phyloP scores from a whole-genome alignment of 768 basidiomycete species.

The Xerocomellus intermedius region DNA sequence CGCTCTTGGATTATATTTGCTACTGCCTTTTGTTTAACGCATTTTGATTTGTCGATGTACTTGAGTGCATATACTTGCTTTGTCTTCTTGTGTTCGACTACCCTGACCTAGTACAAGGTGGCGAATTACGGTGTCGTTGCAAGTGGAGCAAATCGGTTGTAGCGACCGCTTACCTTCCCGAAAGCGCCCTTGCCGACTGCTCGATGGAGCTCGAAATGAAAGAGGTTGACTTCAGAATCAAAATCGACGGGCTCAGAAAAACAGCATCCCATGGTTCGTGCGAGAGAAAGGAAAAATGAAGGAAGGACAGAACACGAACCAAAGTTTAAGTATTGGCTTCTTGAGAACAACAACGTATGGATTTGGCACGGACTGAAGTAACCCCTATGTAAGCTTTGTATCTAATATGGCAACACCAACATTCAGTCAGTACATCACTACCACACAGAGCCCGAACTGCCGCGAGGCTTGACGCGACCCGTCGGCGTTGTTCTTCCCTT shows the following conservation, averaged over 20 bases:
- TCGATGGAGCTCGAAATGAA: slow-evolving; percentile 94
- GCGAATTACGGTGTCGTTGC: not conserved
- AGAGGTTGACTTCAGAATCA: slow-evolving; percentile 81
- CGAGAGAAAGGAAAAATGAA: slow-evolving; percentile 34
- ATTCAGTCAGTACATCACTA: no score
- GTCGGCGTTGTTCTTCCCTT: slow-evolving; percentile 1
- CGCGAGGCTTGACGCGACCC: not conserved
- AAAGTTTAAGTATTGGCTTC: slow-evolving; percentile 24
- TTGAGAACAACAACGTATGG: slow-evolving; percentile 35
- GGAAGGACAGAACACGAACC: slow-evolving; percentile 22
- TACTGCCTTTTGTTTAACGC: slow-evolving; percentile 87
- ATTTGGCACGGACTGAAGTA: slow-evolving; percentile 22
- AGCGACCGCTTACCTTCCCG: slow-evolving; percentile 70
- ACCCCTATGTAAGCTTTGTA: slow-evolving; percentile 21
- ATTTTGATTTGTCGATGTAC: slow-evolving; percentile 95
- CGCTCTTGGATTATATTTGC: slow-evolving; percentile 95
- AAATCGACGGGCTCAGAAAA: slow-evolving; percentile 82
- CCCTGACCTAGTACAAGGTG: slow-evolving; percentile 66
- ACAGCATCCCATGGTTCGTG: slow-evolving; percentile 55
- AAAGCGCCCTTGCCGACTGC: slow-evolving; percentile 97
- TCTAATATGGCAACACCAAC: slow-evolving; percentile 15
- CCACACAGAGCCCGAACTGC: not conserved
- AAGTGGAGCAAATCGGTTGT: not conserved
- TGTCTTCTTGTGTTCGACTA: slow-evolving; percentile 93
- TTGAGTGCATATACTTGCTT: slow-evolving; percentile 94